phyloP scores from a whole-genome alignment of 139 green algal genomes.

The Chlamydomonas asymmetrica region DNA sequence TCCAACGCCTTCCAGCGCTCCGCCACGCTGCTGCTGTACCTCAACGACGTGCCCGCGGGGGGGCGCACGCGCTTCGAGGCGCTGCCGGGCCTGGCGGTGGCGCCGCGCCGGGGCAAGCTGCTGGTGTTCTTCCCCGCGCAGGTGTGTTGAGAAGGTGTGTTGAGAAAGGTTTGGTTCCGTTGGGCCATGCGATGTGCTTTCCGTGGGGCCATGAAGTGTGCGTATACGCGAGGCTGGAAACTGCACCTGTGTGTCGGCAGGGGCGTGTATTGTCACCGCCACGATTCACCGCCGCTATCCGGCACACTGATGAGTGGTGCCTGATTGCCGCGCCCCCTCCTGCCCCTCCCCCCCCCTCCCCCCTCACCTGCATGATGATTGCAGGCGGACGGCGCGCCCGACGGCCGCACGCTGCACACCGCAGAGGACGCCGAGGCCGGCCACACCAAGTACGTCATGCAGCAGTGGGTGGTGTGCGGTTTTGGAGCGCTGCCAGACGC shows the following conservation, averaged over 20 bases:
- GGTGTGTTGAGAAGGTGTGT: too few relatives aligned
- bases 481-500: background rate
- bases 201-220: background rate
- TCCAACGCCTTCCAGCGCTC: constrained; percentile 62
- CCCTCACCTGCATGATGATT: background rate
- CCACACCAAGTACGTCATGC: constrained; percentile 69
- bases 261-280: background rate
- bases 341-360: background rate
- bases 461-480: constrained; percentile 72
- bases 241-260: background rate
- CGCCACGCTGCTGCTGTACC: constrained; percentile 72
- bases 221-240: background rate
- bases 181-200: constrained; percentile 1
- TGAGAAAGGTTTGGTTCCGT: too few relatives aligned
- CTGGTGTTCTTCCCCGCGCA: constrained; percentile 70
- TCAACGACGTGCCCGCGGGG: constrained; percentile 64
- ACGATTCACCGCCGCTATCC: too few relatives aligned
- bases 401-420: constrained; percentile 61
- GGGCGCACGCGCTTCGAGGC: constrained; percentile 63
- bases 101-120: constrained; percentile 41
- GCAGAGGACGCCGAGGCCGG: constrained; percentile 58
- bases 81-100: constrained; percentile 46
- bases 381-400: background rate
- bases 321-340: background rate
- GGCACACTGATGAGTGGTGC: background rate